phyloP scores from a whole-genome alignment of 352 stramenopile species.

The Phytophthora ramorum region DNA sequence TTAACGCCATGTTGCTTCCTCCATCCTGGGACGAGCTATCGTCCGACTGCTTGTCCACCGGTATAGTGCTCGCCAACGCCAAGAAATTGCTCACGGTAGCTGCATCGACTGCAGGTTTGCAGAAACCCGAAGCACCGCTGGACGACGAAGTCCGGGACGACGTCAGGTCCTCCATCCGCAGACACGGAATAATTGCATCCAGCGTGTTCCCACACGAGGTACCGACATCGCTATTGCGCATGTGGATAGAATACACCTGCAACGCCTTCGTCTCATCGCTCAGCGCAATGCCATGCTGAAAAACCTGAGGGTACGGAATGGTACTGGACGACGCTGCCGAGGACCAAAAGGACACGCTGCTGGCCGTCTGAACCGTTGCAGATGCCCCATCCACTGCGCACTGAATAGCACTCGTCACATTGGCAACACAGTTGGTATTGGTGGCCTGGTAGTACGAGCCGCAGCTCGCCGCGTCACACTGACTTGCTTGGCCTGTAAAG shows the following conservation, averaged over 20 bases:
- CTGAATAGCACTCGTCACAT: constrained; percentile 28
- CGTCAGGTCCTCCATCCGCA: constrained; percentile 27
- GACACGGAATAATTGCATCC: constrained; percentile 55
- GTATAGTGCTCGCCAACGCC: constrained; percentile 12
- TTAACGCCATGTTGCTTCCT: constrained; percentile 15
- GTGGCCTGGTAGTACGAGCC: constrained; percentile 44
- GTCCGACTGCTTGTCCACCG: constrained; percentile 22
- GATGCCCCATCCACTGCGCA: constrained; percentile 40
- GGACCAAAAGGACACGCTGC: constrained; percentile 45
- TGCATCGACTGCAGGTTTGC: constrained; percentile 43
- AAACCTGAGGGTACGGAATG: constrained; percentile 51
- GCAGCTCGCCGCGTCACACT: constrained; percentile 34
- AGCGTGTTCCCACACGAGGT: constrained; percentile 35
- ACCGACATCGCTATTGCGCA: constrained; percentile 34
- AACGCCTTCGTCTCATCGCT: constrained; percentile 10
- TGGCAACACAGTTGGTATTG: constrained; percentile 37
- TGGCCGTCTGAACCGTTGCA: constrained; percentile 12
- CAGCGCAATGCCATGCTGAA: constrained; percentile 36
- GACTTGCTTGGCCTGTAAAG: constrained; percentile 27
- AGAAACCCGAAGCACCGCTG: constrained; percentile 28
- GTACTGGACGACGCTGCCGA: constrained; percentile 34
- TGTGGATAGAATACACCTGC: constrained; percentile 51
- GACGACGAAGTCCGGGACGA: not conserved
- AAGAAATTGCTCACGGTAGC: constrained; percentile 37
- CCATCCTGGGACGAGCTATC: not conserved